Evolutionary conservation across 768 basidiomycete genomes (phyloP).

Genomic region (Dioszegia hungarica): DNA sequence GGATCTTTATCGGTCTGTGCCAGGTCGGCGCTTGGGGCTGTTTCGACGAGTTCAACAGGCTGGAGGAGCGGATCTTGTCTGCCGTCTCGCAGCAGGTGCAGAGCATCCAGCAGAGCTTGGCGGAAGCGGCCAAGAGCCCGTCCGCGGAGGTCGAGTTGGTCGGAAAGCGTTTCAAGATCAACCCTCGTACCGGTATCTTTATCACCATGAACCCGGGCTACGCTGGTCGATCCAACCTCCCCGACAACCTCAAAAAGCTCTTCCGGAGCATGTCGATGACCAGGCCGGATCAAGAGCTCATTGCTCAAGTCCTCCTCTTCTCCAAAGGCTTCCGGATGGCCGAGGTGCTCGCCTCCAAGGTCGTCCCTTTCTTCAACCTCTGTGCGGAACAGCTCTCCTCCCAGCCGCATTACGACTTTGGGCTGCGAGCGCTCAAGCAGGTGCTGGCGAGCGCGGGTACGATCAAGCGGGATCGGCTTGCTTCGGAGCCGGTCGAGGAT

Average conservation of each 20-base stretch:
- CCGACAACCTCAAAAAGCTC: slow-evolving; percentile 59
- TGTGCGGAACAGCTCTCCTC: slow-evolving; percentile 95
- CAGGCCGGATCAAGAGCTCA: slow-evolving; percentile 92
- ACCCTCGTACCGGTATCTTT: slow-evolving; percentile 93
- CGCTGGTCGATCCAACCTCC: slow-evolving; percentile 77
- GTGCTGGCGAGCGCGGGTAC: slow-evolving; percentile 96
- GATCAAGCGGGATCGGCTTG: slow-evolving; percentile 72
- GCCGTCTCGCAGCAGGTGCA: slow-evolving; percentile 99
- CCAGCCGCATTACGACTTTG: slow-evolving; percentile 98
- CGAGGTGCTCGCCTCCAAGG: slow-evolving; percentile 93
- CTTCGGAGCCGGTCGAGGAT: slow-evolving; percentile 27
- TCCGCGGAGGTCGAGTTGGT: slow-evolving; percentile 90
- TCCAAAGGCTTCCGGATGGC: slow-evolving; percentile 99
- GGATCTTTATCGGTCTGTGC: slow-evolving; percentile 96
- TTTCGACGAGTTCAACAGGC: slow-evolving; percentile 63
- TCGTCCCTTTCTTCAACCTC: slow-evolving; percentile 98
- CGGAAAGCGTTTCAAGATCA: slow-evolving; percentile 87
- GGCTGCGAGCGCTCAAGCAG: slow-evolving; percentile 92
- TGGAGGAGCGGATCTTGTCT: slow-evolving; percentile 95
- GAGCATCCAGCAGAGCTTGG: slow-evolving; percentile 92
- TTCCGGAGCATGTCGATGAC: slow-evolving; percentile 99
- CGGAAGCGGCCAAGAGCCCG: slow-evolving; percentile 73
- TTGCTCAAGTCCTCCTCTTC: slow-evolving; percentile 98
- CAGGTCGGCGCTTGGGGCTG: slow-evolving; percentile 97
- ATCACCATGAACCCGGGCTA: slow-evolving; percentile 99